phyloP scores from a whole-genome alignment of 2,329 filamentous ascomycete species.

The Ophiostoma pallidulum region DNA sequence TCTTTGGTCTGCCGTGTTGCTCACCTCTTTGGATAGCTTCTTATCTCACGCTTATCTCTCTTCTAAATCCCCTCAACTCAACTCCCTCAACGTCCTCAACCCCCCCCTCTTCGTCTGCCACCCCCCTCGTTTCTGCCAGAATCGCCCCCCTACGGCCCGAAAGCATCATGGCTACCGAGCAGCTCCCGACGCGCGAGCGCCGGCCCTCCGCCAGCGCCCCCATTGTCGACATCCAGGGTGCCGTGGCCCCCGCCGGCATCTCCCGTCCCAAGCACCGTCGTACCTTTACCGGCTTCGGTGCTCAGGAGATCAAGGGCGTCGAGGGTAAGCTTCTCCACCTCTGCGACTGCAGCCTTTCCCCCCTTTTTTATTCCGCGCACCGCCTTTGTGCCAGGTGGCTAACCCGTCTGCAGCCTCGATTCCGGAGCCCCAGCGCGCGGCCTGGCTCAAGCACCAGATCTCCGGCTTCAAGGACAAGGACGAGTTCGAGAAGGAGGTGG shows the following conservation, averaged over 20 bases:
- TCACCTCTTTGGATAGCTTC: neutral
- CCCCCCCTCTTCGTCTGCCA: neutral
- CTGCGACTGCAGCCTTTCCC: neutral
- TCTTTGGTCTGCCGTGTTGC: neutral
- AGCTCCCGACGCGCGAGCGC: conserved; percentile 56
- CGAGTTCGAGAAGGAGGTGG: conserved; percentile 77
- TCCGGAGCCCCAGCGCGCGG: conserved; percentile 76
- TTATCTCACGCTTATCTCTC: conserved; percentile 7
- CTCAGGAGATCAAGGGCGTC: conserved; percentile 84
- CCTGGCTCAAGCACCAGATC: conserved; percentile 58
- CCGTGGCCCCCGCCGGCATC: conserved; percentile 76
- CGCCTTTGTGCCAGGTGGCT: neutral
- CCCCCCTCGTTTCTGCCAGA: no score
- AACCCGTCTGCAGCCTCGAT: conserved; percentile 50
- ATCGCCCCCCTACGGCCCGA: no score
- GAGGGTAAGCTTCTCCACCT: conserved; percentile 53
- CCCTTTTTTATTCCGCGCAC: neutral
- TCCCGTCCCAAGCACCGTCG: conserved; percentile 90
- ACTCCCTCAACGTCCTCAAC: neutral
- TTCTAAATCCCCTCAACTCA: neutral
- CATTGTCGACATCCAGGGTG: conserved; percentile 76
- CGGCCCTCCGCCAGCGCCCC: conserved; percentile 74
- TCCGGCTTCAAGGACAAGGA: conserved; percentile 68
- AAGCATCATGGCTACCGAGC: conserved; percentile 12
- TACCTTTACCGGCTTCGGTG: conserved; percentile 89